Base-by-base conservation (phyloP, 2,329 filamentous ascomycete species). In the Paradendryphiella salina region DNA sequence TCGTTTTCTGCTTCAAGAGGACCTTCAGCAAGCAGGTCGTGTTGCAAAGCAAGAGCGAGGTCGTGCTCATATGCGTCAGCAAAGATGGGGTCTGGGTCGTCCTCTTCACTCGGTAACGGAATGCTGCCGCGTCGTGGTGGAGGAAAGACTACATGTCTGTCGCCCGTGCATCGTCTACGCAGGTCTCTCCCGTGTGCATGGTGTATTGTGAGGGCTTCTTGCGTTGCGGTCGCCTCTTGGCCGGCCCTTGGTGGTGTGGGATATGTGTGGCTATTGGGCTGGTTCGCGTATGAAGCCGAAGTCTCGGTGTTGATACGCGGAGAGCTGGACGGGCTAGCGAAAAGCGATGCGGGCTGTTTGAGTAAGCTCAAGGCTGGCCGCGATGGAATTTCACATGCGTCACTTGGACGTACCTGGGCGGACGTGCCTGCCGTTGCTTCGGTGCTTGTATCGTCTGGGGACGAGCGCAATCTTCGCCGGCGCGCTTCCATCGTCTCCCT, bases 21-120 rank as follows among this genome's bases (percentile, higher is more conserved):
- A 6, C 34, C 17, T n/a, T 13, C 13, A n/a, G 17, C 31, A 3
- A 55, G 29, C 23, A 56, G 33, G n/a, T 43, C 34, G 46, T 55
- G 11, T 33, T 59, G 46, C 20, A 59, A 35, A n/a, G 57, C 37
- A 5, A 41, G n/a, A n/a, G 55, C 49, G n/a, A 54, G 18, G 6
- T 56, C 49, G 26, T 49, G 36, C 28, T 56, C 46, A 14, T 35
- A 46, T n/a, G 48, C 23, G 14, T 44, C 34, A 13, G 32, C 32
- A 18, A 11, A 23, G 15, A 15, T 21, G 34, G 36, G 41, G 23
- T 17, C 33, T 21, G 5, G 31, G 26, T 34, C 38, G 26, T 34
- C 38, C n/a, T 32, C 31, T 32, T 40, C 42, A 45, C 44, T 37
- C 21, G 21, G 41, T 18, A 18, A 15, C 10, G 50, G 48, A 29